phyloP scores from a whole-genome alignment of 352 stramenopile genomes.

The Hyaloperonospora arabidopsidis region DNA sequence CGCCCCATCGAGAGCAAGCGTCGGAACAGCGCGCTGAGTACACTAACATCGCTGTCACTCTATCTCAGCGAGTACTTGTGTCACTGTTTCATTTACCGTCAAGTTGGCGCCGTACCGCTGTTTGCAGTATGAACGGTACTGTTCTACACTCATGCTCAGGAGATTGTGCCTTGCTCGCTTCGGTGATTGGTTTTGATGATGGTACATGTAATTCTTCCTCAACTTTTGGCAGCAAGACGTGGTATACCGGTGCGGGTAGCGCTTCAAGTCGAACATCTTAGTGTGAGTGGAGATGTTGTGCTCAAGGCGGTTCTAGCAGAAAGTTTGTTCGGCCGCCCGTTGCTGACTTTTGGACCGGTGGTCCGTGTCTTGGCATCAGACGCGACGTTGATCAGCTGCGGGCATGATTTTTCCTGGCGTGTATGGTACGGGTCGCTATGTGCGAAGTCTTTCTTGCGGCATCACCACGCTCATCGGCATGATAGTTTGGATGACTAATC shows the following conservation, averaged over 20 bases:
- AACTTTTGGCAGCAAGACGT: conserved; percentile 6
- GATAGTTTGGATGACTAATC: conserved; percentile 42
- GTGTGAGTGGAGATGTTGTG: conserved; percentile 48
- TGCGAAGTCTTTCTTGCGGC: conserved; percentile 59
- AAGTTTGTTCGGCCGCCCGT: conserved; percentile 47
- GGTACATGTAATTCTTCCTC: conserved; percentile 13
- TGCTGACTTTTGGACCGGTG: conserved; percentile 39
- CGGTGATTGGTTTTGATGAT: conserved; percentile 30
- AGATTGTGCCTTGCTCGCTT: conserved; percentile 46
- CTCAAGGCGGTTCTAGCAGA: conserved; percentile 64
- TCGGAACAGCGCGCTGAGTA: conserved; percentile 51
- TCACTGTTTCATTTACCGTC: conserved; percentile 37
- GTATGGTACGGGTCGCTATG: conserved; percentile 46
- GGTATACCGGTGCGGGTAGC: conserved; percentile 27
- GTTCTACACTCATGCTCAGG: conserved; percentile 60
- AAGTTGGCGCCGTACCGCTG: conserved; percentile 38
- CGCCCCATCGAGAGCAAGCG: conserved; percentile 44
- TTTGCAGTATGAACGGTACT: conserved; percentile 56
- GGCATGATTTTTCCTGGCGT: conserved; percentile 48
- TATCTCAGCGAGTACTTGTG: conserved; percentile 52
- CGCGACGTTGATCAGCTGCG: conserved; percentile 18
- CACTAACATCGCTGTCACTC: conserved; percentile 37
- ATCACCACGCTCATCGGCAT: conserved; percentile 46
- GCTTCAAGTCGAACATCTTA: conserved; percentile 46
- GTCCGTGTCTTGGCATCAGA: conserved; percentile 26